Evolutionary conservation across 1,284 basidiomycete genomes (phyloP), one percentile per base, ranked within the genome.

Genomic region (Singerocomus rubriflavus): DNA sequence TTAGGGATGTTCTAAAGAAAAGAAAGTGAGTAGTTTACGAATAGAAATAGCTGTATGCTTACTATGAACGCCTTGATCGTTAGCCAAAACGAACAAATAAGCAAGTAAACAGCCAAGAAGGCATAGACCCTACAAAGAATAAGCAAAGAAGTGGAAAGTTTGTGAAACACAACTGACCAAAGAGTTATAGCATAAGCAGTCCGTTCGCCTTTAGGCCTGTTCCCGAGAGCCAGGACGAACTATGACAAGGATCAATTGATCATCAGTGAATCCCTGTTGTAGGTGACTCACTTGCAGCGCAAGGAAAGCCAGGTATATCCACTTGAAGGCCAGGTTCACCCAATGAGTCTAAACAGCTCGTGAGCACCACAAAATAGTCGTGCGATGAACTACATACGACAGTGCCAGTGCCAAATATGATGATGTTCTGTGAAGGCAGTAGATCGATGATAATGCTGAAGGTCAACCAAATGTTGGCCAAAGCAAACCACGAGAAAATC

Each of bases 391-490:
- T 17, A 71, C 86, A 54, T 64, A 91, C 89, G 25, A 90, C 62
- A 14, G 63, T 69, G 0, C 56, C 70, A 25, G 80, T 91, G 34
- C 87, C 88, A 56, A 93, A 94, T 46, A 91, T 74, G 46, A 80
- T 70, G 59, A 91, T 79, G 2, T 55, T 52, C 64, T 87, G 79
- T 26, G 68, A 63, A 1, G 92, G 91, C 14, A 96, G 74, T 35
- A 97, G 81, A 59, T 93, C 85, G 77, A 98, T 93, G 69, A 98
- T 93, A 73, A 98, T 96, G 52, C 85, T 88, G 78, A 98, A 98
- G 10, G 95, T 97, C 50, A 98, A 75, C 93, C 93, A 98, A 33
- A 97, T 74, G 63, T 97, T 98, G 59, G 93, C 94, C 44, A 96
- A 72, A 2, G 93, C 84, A 70, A 95, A 95, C 91, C 91, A 95